A percentile compares a stretch with the other conserved stretches of the same genome.
phyloP scores from a whole-genome alignment of 1,284 basidiomycete species.

The Heimioporus retisporus region DNA sequence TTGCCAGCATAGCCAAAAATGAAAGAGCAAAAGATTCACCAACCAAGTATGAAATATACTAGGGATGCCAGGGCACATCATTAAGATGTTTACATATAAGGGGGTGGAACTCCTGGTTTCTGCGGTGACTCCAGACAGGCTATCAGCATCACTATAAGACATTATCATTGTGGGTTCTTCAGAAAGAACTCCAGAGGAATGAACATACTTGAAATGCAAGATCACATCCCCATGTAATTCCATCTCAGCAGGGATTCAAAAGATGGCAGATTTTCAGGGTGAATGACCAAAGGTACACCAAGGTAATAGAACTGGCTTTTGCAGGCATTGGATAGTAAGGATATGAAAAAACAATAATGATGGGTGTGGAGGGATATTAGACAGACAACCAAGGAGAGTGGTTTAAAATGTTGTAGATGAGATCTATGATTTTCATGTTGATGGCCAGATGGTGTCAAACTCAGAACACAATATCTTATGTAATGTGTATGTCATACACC shows the following conservation, averaged over 20 bases:
- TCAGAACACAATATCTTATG: no score
- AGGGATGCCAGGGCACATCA: conserved; percentile 26
- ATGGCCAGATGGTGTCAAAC: no score
- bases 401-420: no score
- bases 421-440: no score
- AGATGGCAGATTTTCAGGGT: conserved; percentile 41
- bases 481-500: no score
- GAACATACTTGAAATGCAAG: conserved; percentile 26
- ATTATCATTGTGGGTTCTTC: conserved; percentile 27
- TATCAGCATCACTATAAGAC: conserved; percentile 22
- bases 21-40: conserved; percentile 35
- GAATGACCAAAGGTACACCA: conserved; percentile 28
- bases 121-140: conserved; percentile 30
- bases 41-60: conserved; percentile 23
- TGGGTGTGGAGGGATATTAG: conserved; percentile 26
- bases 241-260: conserved; percentile 30
- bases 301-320: conserved; percentile 40
- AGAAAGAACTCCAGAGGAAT: conserved; percentile 26
- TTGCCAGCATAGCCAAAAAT: conserved; percentile 30
- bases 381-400: conserved; percentile 20
- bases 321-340: conserved; percentile 36
- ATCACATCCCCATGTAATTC: conserved; percentile 23
- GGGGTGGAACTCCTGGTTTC: conserved; percentile 38
- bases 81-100: conserved; percentile 43
- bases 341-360: conserved; percentile 20